Evolutionary conservation across 2,329 filamentous ascomycete genomes (phyloP), one percentile per base, ranked within the genome.

Genomic region (Penicillium rolfsii): DNA sequence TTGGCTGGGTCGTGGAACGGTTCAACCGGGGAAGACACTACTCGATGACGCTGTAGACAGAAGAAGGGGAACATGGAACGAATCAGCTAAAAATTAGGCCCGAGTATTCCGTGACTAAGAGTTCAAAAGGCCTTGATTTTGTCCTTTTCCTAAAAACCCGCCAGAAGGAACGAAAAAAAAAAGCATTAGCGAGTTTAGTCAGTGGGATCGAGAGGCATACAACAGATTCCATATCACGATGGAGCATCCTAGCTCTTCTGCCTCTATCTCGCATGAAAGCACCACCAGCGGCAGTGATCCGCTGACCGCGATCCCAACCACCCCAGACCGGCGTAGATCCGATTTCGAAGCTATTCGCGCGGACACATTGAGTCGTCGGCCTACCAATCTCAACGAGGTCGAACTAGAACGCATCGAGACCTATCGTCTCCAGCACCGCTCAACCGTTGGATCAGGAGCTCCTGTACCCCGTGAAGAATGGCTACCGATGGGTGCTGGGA

Each of bases 331-430:
- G 11, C 48, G 52, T 22, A 36, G 26, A 36, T 50, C 66, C 38
- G 35, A 52, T 35, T 19, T 46, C 9, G 41, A 49, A 11, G 43
- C 52, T 38, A 26, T 49, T 8, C 58, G 43, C 7, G n/a, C 58
- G 4, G 43, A 46, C 5, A 59, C 49, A 12, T 33, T 68, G 35
- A 64, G 60, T 38, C 70, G 70, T 2, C 70, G 64, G 8, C 63
- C 64, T 26, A 71, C 65, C 9, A 65, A 61, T 16, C 58, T 64
- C 9, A 57, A 63, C 19, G 40, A 64, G n/a, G 64, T 73, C 35
- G 70, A 72, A 24, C 55, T 73, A 33, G 68, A 70, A 33, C 70
- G 70, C n/a, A 72, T 72, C 46, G 62, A 73, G 12, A 71, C 69
- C 5, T 68, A 67, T 22, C 64, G 66, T n/a, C 59, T 71, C 3